A percentile compares a stretch with the other conserved stretches of the same genome.
Conservation (phyloP, 164 flowering plant genomes). For the Annona squamosa region DNA sequence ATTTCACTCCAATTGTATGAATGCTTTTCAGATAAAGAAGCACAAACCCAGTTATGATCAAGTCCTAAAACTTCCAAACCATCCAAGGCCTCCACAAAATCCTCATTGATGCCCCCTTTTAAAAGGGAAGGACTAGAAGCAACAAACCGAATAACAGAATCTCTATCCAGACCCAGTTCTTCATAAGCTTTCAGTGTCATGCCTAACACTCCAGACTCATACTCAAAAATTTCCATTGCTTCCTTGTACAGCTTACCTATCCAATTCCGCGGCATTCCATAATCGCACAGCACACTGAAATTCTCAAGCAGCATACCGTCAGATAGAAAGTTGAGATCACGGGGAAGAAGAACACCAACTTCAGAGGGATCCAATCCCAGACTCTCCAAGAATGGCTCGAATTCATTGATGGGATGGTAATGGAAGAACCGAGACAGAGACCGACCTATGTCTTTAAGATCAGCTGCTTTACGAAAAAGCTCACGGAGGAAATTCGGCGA, state of each 20-base stretch:
- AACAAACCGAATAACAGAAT: constrained; percentile 29
- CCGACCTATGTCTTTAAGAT: constrained; percentile 20
- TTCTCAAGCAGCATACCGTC: constrained; percentile 59
- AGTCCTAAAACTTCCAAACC: constrained; percentile 37
- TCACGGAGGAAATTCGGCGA: constrained; percentile 29
- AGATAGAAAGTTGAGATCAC: constrained; percentile 44
- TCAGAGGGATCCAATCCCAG: constrained; percentile 53
- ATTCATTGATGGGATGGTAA: constrained; percentile 65
- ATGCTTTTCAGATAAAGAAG: constrained; percentile 24
- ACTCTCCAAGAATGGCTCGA: constrained; percentile 74
- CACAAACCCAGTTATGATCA: constrained; percentile 36
- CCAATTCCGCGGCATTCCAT: constrained; percentile 48
- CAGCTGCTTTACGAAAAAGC: constrained; percentile 30
- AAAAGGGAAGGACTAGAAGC: constrained; percentile 45
- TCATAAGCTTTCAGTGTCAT: constrained; percentile 9
- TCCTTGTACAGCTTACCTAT: constrained; percentile 61
- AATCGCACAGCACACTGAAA: constrained; percentile 47
- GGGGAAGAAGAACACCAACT: constrained; percentile 37
- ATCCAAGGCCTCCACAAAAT: constrained; percentile 33
- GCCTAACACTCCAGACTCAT: constrained; percentile 39
- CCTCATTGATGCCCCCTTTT: constrained; percentile 30
- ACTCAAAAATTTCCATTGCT: constrained; percentile 44
- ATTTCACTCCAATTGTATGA: constrained; percentile 39
- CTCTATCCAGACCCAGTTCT: constrained; percentile 32
- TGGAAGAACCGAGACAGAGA: constrained; percentile 39